Evolutionary conservation across 2,329 filamentous ascomycete genomes (phyloP), one percentile per base, ranked within the genome.

Genomic region (Torrubiella hemipterigena): DNA sequence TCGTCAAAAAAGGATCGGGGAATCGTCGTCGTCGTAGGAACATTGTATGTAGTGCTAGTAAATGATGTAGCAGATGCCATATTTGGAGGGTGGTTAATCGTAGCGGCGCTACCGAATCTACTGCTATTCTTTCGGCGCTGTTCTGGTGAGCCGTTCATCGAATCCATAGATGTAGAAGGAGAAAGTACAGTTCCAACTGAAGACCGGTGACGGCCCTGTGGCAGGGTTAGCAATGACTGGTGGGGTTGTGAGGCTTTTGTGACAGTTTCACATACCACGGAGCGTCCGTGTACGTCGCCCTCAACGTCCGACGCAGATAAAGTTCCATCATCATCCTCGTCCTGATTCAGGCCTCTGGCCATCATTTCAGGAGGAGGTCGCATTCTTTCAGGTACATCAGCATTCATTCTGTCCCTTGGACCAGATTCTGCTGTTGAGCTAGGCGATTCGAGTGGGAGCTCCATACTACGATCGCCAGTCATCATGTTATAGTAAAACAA

Each of bases 401-500:
- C 78, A 51, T 93, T 89, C 59, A 81, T 87, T 38, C 86, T 78
- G 55, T 96, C 86, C 43, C 81, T 73, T 3, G 91, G 91, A 2
- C 89, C 89, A 33, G 71, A 81, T 56, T 98, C 91, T 41, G 75
- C 79, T 13, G 74, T 58, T 6, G 81, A 84, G 1, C 76, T 77
- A 2, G 91, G 87, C 12, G 89, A 89, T 53, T 98, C 91, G 17
- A 98, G 67, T 2, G 91, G 91, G 38, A 98, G 63, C 52, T 98
- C 91, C 74, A 87, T 91, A 40, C 83, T 93, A 50, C 83, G 93
- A 48, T 93, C 85, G 33, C 89, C 87, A 0, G 91, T 98, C 61
- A 95, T 77, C 39, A 89, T 96, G 56, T 98, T 98, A 68, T 93
- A 96, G 60, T 96, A 98, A 58, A 93, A 98, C 16, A 98, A 60